phyloP scores from a whole-genome alignment of 2,329 filamentous ascomycete species.

The Catunica adiposa region DNA sequence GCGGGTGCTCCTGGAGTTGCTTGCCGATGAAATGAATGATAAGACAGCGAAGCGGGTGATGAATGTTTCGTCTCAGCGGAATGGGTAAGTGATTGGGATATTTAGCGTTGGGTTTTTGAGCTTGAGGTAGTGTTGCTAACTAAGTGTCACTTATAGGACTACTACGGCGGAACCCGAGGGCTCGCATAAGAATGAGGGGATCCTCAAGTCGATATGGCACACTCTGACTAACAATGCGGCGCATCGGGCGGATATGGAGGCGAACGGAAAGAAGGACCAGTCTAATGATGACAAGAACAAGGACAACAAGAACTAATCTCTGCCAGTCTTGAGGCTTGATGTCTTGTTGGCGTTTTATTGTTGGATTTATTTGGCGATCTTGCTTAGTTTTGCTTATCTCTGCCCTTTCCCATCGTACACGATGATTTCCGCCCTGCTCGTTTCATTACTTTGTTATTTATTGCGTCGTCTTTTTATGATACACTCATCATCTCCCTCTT shows the following conservation, averaged over 20 bases:
- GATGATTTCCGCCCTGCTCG: not conserved
- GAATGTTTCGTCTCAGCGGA: constrained; percentile 40
- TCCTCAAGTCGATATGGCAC: constrained; percentile 87
- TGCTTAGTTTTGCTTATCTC: too few relatives aligned
- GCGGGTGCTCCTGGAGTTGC: constrained; percentile 81
- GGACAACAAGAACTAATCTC: constrained; percentile 14
- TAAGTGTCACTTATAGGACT: not conserved
- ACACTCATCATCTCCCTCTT: constrained; percentile 3
- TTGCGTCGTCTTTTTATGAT: constrained; percentile 4
- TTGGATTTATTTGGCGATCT: not conserved
- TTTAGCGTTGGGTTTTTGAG: not conserved
- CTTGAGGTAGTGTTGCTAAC: not conserved
- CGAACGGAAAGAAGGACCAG: constrained; percentile 16
- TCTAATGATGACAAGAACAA: constrained; percentile 17
- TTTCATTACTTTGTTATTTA: not conserved
- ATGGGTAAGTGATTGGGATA: not conserved
- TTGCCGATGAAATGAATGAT: constrained; percentile 91
- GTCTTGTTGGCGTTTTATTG: not conserved
- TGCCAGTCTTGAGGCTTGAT: not conserved
- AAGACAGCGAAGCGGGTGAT: constrained; percentile 84
- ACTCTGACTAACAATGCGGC: constrained; percentile 63
- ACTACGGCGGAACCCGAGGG: not conserved
- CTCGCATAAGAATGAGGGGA: constrained; percentile 66
- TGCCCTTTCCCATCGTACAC: not conserved
- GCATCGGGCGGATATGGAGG: constrained; percentile 27